Evolutionary conservation across 495 filamentous ascomycete genomes (phyloP).

Genomic region (Talaromyces ruber): DNA sequence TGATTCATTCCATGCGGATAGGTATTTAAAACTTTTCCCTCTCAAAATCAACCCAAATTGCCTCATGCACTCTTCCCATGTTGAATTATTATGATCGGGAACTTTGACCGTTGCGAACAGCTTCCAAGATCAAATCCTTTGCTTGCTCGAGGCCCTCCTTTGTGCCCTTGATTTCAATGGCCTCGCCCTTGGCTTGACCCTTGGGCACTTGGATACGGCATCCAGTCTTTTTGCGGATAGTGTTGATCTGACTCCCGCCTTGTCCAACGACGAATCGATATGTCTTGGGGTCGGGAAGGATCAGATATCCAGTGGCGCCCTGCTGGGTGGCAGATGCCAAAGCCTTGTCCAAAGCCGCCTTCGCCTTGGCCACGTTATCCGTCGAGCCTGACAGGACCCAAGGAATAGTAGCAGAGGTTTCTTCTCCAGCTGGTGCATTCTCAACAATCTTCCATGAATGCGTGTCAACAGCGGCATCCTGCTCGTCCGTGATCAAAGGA

Average conservation of each 20-base stretch:
- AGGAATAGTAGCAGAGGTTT: slow-evolving; percentile 61
- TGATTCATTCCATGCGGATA: not conserved
- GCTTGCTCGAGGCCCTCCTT: slow-evolving; percentile 79
- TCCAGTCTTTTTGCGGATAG: slow-evolving; percentile 83
- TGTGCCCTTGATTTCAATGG: slow-evolving; percentile 79
- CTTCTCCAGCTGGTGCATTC: slow-evolving; percentile 27
- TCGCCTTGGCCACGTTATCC: slow-evolving; percentile 71
- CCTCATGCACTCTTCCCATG: not conserved
- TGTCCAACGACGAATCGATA: slow-evolving; percentile 88
- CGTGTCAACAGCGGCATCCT: slow-evolving; percentile 44
- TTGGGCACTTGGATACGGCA: slow-evolving; percentile 88
- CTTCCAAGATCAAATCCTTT: slow-evolving; percentile 76
- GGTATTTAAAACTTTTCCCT: not conserved
- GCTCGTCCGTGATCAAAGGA: slow-evolving; percentile 86
- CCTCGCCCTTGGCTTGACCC: slow-evolving; percentile 66
- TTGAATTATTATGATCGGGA: not conserved
- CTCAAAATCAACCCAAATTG: not conserved
- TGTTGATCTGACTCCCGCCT: slow-evolving; percentile 82
- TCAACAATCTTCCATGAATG: slow-evolving; percentile 79
- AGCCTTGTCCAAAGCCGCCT: slow-evolving; percentile 58
- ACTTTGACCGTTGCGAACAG: slow-evolving; percentile 44
- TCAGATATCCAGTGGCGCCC: slow-evolving; percentile 71
- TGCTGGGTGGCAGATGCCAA: slow-evolving; percentile 65
- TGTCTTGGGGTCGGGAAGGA: slow-evolving; percentile 79
- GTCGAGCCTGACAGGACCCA: slow-evolving; percentile 79